Conservation (phyloP, 306 rosid species). For the Geum urbanum region DNA sequence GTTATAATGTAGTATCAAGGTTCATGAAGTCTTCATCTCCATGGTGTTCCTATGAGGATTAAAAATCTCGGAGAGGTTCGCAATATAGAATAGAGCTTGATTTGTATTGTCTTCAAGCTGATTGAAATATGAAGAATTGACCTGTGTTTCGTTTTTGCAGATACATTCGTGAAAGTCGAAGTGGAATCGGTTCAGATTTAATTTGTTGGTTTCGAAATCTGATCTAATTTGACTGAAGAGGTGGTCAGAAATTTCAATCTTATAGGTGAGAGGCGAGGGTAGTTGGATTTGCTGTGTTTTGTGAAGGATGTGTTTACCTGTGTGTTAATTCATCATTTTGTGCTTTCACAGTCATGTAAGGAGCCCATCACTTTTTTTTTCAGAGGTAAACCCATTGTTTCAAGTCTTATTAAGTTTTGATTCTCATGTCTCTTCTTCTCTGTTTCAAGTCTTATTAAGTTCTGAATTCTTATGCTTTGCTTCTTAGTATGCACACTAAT, state of each 20-base stretch:
- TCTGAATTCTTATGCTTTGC: too few relatives aligned
- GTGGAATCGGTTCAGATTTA: conserved; percentile 16
- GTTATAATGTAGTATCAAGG: conserved; percentile 35
- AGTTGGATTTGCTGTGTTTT: background rate
- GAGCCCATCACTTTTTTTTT: too few relatives aligned
- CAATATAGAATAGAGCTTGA: conserved; percentile 21
- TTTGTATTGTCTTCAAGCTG: conserved; percentile 6
- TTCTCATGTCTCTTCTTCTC: too few relatives aligned
- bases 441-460: too few relatives aligned
- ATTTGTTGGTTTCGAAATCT: conserved; percentile 18
- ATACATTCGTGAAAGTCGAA: conserved; percentile 23
- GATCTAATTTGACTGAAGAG: conserved; percentile 30
- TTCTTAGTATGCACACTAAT: too few relatives aligned
- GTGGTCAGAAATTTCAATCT: conserved; percentile 15
- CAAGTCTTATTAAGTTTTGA: too few relatives aligned
- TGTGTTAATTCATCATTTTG: conserved; percentile 15
- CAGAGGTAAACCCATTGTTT: too few relatives aligned
- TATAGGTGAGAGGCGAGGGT: conserved; percentile 11
- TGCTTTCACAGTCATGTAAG: too few relatives aligned
- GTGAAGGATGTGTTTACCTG: conserved; percentile 15
- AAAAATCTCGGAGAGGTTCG: conserved; percentile 28
- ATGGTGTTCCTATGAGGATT: background rate
- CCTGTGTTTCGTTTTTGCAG: conserved; percentile 25
- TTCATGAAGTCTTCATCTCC: conserved; percentile 34
- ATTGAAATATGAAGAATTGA: background rate